Percentiles rank a stretch among this genome's conserved stretches.
phyloP scores from a whole-genome alignment of 768 basidiomycete genomes.

The Epithele typhae region DNA sequence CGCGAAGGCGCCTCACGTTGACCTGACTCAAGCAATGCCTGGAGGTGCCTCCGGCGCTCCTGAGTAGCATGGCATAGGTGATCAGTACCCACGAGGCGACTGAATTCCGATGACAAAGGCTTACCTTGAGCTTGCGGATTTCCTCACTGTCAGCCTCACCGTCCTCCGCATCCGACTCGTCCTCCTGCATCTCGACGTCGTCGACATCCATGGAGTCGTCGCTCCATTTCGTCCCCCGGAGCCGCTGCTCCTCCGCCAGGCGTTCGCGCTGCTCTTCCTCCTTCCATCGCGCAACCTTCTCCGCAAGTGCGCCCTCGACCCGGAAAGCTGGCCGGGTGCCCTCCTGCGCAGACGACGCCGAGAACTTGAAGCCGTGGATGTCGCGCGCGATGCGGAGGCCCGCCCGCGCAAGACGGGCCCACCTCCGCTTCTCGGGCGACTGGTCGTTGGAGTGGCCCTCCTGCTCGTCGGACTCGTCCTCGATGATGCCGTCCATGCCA shows the following conservation, averaged over 20 bases:
- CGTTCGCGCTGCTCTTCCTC: slow-evolving; percentile 64
- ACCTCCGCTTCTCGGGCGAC: slow-evolving; percentile 43
- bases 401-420: slow-evolving; percentile 71
- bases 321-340: slow-evolving; percentile 58
- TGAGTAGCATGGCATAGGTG: slow-evolving; percentile 24
- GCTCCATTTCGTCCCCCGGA: slow-evolving; percentile 61
- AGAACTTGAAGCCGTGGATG: slow-evolving; percentile 75
- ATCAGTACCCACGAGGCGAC: too few species aligned
- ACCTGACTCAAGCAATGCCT: slow-evolving; percentile 53
- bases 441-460: slow-evolving; percentile 21
- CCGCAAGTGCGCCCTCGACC: slow-evolving; percentile 59
- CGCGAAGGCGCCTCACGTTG: slow-evolving; percentile 28
- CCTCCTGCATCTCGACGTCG: slow-evolving; percentile 47
- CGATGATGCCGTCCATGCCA: slow-evolving; percentile 73
- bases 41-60: slow-evolving; percentile 74
- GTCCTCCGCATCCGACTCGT: slow-evolving; percentile 45
- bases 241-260: slow-evolving; percentile 64
- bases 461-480: slow-evolving; percentile 66
- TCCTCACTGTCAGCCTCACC: slow-evolving; percentile 69
- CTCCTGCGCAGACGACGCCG: slow-evolving; percentile 28
- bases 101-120: slow-evolving; percentile 2
- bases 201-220: slow-evolving; percentile 70
- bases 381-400: slow-evolving; percentile 60
- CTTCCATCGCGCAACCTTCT: slow-evolving; percentile 67
- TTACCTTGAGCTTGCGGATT: slow-evolving; percentile 78